A percentile compares a stretch with the other conserved stretches of the same genome.
Evolutionary conservation across 805 yeast species (phyloP).

Genomic region (Sungouiella blattae): DNA sequence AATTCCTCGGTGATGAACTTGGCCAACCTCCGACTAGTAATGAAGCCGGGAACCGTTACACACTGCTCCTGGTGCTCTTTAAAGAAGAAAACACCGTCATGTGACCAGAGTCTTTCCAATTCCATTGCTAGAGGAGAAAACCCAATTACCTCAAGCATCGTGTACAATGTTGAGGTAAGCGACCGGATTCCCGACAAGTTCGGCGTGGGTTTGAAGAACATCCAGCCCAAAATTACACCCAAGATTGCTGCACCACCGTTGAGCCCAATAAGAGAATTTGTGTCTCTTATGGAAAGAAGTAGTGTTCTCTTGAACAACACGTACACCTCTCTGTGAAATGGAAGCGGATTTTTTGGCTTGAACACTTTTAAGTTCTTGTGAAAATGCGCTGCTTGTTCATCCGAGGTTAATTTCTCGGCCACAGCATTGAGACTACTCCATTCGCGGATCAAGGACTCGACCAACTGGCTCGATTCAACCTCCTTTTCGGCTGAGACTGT

Average conservation of each 20-base stretch:
- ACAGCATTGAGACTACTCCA: constrained; percentile 6
- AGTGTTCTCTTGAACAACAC: constrained; percentile 36
- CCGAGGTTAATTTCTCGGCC: constrained; percentile 3
- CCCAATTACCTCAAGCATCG: constrained; percentile 37
- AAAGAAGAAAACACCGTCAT: constrained; percentile 34
- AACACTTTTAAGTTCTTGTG: constrained; percentile 17
- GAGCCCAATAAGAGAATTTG: constrained; percentile 29
- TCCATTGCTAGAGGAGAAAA: constrained; percentile 40
- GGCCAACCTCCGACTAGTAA: constrained; percentile 62
- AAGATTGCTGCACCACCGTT: constrained; percentile 43
- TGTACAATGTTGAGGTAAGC: constrained; percentile 34
- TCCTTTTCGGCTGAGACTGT: constrained; percentile 12
- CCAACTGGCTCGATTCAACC: constrained; percentile 7
- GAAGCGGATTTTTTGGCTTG: constrained; percentile 18
- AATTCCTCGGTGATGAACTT: constrained; percentile 69
- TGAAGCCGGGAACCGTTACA: constrained; percentile 63
- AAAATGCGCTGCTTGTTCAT: constrained; percentile 15
- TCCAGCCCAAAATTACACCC: constrained; percentile 71
- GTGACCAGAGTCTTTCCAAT: constrained; percentile 35
- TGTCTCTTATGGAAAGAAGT: constrained; percentile 32
- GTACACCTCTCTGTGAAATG: constrained; percentile 26
- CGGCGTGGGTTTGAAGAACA: constrained; percentile 62
- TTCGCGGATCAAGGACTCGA: constrained; percentile 7
- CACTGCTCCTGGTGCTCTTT: constrained; percentile 70
- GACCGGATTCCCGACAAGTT: constrained; percentile 66